phyloP scores from a whole-genome alignment of 148 eudicot species.

The Oxyria digyna region DNA sequence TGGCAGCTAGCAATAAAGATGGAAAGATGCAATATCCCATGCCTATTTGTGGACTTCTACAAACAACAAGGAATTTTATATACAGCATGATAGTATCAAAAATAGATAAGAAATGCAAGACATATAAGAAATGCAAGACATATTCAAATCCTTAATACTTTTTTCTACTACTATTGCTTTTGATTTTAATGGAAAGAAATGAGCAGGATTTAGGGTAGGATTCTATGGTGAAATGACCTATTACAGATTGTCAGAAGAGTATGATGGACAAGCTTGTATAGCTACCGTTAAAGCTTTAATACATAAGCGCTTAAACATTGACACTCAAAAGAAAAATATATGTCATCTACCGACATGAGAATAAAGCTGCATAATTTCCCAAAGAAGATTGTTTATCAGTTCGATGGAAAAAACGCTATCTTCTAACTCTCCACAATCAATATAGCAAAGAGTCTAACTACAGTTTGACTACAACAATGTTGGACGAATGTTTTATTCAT shows the following conservation, averaged over 20 bases:
- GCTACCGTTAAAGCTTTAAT: neutral
- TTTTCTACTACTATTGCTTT: neutral
- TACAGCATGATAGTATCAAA: neutral
- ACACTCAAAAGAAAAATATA: neutral
- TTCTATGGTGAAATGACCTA: neutral
- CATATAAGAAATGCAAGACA: neutral
- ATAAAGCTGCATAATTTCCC: neutral
- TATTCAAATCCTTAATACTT: neutral
- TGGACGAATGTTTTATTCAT: neutral
- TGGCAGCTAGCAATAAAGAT: neutral
- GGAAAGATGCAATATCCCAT: neutral
- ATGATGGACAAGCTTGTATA: neutral
- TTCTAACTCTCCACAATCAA: neutral
- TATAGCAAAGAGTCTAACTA: neutral
- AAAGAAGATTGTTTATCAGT: neutral
- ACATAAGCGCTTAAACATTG: neutral
- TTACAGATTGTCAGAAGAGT: neutral
- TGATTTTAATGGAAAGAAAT: neutral
- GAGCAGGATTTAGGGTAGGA: neutral
- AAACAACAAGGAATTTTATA: neutral
- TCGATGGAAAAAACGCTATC: neutral
- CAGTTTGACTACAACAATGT: neutral
- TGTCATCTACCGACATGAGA: neutral
- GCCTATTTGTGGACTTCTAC: neutral
- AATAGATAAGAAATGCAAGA: too few species aligned